Conservation (phyloP, 2,329 filamentous ascomycete species). For the Zymoseptoria ardabiliae region DNA sequence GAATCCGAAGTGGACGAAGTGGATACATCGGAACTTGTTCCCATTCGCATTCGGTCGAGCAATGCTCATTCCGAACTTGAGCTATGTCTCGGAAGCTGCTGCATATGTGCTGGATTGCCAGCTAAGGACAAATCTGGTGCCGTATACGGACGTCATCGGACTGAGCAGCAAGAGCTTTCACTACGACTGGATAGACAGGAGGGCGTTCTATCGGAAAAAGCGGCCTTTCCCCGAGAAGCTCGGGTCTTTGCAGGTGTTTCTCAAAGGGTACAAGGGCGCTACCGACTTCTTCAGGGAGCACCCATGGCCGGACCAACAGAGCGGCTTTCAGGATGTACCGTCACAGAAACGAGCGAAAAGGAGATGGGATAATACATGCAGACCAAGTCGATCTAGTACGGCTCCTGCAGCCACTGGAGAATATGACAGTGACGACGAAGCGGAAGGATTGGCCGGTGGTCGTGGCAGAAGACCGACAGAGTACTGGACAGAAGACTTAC, state of each 20-base stretch:
- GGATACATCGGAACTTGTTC: slow-evolving; percentile 96
- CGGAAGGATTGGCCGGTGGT: slow-evolving; percentile 20
- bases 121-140: slow-evolving; percentile 83
- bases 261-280: slow-evolving; percentile 95
- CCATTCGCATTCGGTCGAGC: slow-evolving; percentile 95
- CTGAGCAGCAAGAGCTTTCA: slow-evolving; percentile 95
- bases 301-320: slow-evolving; percentile 91
- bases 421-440: slow-evolving; percentile 26
- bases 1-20: slow-evolving; percentile 99
- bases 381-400: slow-evolving; percentile 46
- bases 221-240: slow-evolving; percentile 82
- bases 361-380: slow-evolving; percentile 75
- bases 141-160: slow-evolving; percentile 91
- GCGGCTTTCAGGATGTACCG: slow-evolving; percentile 58
- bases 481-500: slow-evolving; percentile 79
- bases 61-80: slow-evolving; percentile 93
- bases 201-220: slow-evolving; percentile 79
- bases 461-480: slow-evolving; percentile 46
- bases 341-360: slow-evolving; percentile 62
- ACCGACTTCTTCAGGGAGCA: slow-evolving; percentile 92
- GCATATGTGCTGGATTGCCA: slow-evolving; percentile 92
- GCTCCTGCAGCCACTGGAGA: slow-evolving; percentile 48
- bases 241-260: slow-evolving; percentile 94
- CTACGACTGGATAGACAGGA: slow-evolving; percentile 94
- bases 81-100: slow-evolving; percentile 94